phyloP scores from a whole-genome alignment of 1,284 basidiomycete species.

The Cryptococcus neoformans region DNA sequence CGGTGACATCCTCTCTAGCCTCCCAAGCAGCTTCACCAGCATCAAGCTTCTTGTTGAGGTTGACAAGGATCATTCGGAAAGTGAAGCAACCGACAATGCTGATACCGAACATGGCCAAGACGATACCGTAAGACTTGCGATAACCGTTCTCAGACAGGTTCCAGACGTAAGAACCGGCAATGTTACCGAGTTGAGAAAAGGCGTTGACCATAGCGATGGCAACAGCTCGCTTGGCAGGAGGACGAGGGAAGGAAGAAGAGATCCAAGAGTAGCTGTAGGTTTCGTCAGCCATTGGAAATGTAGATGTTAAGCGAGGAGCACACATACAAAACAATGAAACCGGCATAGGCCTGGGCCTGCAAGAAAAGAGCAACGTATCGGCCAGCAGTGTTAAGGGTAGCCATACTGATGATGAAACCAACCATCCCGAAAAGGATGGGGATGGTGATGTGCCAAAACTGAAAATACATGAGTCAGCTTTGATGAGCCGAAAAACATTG shows the following conservation, averaged over 20 bases:
- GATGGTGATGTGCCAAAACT: conserved; percentile 61
- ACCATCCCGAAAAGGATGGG: conserved; percentile 37
- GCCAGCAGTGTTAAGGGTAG: conserved; percentile 36
- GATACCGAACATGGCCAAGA: conserved; percentile 33
- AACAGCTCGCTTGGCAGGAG: conserved; percentile 40
- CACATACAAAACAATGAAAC: conserved; percentile 35
- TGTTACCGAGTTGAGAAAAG: conserved; percentile 50
- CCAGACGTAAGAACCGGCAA: conserved; percentile 61
- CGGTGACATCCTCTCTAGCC: conserved; percentile 18
- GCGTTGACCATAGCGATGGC: conserved; percentile 46
- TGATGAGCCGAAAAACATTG: not conserved
- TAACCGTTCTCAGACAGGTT: conserved; percentile 30
- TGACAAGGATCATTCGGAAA: conserved; percentile 32
- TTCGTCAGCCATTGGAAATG: not conserved
- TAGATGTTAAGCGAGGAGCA: not conserved
- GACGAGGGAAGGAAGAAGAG: conserved; percentile 44
- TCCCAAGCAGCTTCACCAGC: conserved; percentile 32
- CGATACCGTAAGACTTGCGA: conserved; percentile 40
- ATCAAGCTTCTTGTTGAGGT: conserved; percentile 38
- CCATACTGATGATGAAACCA: conserved; percentile 43
- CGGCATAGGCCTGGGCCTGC: conserved; percentile 41
- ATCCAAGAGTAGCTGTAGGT: conserved; percentile 35
- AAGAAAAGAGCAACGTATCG: conserved; percentile 49
- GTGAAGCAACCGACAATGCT: conserved; percentile 29
- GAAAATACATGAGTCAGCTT: not conserved